Evolutionary conservation across 2,329 filamentous ascomycete species (phyloP), one percentile per base, ranked within the genome.

Genomic region (Grosmannia penicillata): DNA sequence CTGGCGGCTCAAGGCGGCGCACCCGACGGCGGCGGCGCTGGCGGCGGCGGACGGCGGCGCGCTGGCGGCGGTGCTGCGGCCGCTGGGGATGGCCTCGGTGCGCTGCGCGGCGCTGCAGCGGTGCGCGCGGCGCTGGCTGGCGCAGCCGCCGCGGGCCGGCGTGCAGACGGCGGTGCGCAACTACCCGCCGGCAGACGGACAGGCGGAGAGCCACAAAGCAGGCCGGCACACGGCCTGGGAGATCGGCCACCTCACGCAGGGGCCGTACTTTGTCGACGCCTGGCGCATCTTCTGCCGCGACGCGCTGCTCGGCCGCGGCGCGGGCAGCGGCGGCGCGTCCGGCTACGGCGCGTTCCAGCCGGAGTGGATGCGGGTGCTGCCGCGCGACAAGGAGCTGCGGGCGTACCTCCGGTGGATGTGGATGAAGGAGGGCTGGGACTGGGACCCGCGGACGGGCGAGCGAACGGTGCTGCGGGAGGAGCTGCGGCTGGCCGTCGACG

Each of bases 251-350:
- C 62, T 95, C 41, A 86, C 84, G 0, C 77, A 83, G 38, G 83
- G 86, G 14, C 67, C 75, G 2, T 95, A 95, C 55, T 82, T 84
- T 0, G 64, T 89, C 35, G 87, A 95, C 56, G 87, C 81, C 51
- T 95, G 85, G 82, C 75, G 87, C 4, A 94, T 95, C 45, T 95
- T 95, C 56, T 94, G 85, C 54, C 74, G 87, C 2, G 87, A 95
- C 53, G 65, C 69, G 24, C 56, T 93, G 19, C 70, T 86, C 8
- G 78, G 75, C 0, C 56, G 76, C 8, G 21, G 25, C 19, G 25
- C n/a, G 4, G 18, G 4, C 18, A 17, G 27, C 25, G 53, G 70
- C 48, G 46, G 60, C 49, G n/a, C n/a, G n/a, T 47, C 70, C 47
- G 46, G 59, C 49, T 47, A 59, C 51, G 43, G 56, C 37, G 62